A percentile compares a stretch with the other conserved stretches of the same genome.
These are phyloP conservation scores for Clarireedia sp. DNA, from an alignment of 2,329 filamentous ascomycete species.

Conservation along the genomic window DNA sequence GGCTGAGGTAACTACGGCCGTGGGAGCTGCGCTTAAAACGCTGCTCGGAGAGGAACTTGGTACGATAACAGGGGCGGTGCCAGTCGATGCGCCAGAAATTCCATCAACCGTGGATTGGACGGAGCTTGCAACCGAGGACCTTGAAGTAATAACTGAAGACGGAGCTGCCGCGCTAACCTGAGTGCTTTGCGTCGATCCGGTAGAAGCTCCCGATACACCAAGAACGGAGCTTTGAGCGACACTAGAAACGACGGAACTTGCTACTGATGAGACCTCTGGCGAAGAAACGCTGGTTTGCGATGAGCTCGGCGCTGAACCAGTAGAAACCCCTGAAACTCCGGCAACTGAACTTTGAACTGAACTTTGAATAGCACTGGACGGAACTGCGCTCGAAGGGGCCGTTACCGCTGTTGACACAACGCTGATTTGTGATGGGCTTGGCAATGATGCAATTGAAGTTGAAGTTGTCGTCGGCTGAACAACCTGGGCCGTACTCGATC, in stretches of 20 bases:
- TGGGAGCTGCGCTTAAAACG: neutral
- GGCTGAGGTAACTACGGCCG: neutral
- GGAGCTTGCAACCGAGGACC: neutral
- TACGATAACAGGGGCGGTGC: conserved; percentile 8
- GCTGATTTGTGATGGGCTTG: neutral
- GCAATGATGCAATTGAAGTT: neutral
- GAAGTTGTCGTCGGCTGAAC: neutral
- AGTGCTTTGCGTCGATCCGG: neutral
- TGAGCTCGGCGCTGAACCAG: neutral
- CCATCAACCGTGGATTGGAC: neutral
- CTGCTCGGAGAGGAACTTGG: neutral
- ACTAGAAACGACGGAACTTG: neutral
- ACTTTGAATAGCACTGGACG: neutral
- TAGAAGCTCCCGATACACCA: neutral
- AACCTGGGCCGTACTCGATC: neutral
- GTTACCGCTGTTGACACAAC: neutral
- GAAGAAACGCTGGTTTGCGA: neutral
- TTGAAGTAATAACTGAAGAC: neutral
- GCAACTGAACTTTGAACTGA: neutral
- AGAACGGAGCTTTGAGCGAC: neutral
- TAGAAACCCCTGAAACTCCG: neutral
- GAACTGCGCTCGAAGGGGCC: neutral
- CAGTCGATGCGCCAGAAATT: conserved; percentile 8
- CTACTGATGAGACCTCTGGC: neutral
- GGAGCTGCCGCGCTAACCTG: neutral